Evolutionary conservation across 2,329 filamentous ascomycete species (phyloP), one percentile per base, ranked within the genome.

Genomic region (Fusarium multiceps): DNA sequence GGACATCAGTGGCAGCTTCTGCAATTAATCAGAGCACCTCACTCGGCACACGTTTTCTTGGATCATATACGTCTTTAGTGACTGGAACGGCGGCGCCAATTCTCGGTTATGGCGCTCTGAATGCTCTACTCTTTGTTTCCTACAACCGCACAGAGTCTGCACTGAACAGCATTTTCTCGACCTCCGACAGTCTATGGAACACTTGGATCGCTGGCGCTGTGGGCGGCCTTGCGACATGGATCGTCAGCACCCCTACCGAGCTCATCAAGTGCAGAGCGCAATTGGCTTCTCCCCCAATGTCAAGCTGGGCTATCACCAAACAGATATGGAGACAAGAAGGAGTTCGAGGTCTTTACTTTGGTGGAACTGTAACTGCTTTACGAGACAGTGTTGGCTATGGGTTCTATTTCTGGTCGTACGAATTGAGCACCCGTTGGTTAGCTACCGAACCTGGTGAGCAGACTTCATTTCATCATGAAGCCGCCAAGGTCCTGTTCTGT

Each of bases 351-450:
- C 80, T 98, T 23, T 98, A 97, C 77, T 87, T 90, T 66, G 95
- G 94, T 21, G 95, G 95, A 21, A 84, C 82, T 1, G 89, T 98
- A 18, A 98, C 95, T 1, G 93, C 91, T 55, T 77, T 95, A 42
- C 86, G 95, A 51, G 95, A 98, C 80, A 91, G 91, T 61, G 87
- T 98, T 58, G 95, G 95, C n/a, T 98, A 98, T 80, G 95, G 94
- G 0, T 98, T 98, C 79, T 98, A 98, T 77, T 98, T 98, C 79
- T 97, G 92, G 92, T 91, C 92, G 2, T 98, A 98, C 76, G 92
- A 97, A 79, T 82, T 94, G 62, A 88, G 86, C 69, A 93, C 91
- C 37, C 82, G 84, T 56, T 83, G 89, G 79, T 82, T 82, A 20
- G 81, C 80, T 6, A 54, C 69, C 9, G 63, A 62, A 11, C 42